Evolutionary conservation across 768 basidiomycete genomes (phyloP), one percentile per base, ranked within the genome.

Genomic region (Pulveroboletus sp.): DNA sequence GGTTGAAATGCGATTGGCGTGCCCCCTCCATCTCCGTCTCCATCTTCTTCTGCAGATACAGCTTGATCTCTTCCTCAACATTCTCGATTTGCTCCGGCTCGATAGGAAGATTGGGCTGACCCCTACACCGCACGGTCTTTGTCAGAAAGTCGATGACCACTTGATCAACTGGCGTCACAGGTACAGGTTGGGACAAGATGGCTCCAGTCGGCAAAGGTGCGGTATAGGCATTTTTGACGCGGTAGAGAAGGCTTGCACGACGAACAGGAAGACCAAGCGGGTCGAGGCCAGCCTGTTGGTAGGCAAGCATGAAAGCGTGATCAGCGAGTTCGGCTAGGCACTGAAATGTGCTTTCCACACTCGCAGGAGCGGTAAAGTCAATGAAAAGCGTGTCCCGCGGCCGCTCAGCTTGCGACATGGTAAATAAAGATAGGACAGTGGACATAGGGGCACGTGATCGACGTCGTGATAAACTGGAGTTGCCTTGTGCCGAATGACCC

Each of bases 321-420:
- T 58, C 56, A 36, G 53, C 53, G 32, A 62, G 62, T 17, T 61
- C 56, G 1, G 51, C 43, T n/a, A 62, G 46, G 42, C 31, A 39
- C 3, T 21, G 55, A 37, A 63, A 55, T 0, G 45, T 33, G 31
- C 37, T 27, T 11, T 51, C 51, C 4, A 30, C 33, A 30, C 28
- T 46, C 2, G 39, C 27, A 2, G 57, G 47, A 2, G 49, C 26
- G 40, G 43, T 26, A 24, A 61, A 57, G 13, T 57, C 46, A 17
- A 62, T 42, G 10, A 62, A 42, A 42, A 62, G 47, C 21, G 49
- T 50, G 10, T 47, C 52, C 43, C 58, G 18, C 17, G 47, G 44
- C 2, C 28, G 45, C 13, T 53, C 54, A 7, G 47, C 17, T 35
- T 54, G 51, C 30, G 59, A 52, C 59, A 56, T 59, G 43, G 32